Base-by-base conservation (phyloP, 495 filamentous ascomycete species). In the Elasticomyces elasticus region DNA sequence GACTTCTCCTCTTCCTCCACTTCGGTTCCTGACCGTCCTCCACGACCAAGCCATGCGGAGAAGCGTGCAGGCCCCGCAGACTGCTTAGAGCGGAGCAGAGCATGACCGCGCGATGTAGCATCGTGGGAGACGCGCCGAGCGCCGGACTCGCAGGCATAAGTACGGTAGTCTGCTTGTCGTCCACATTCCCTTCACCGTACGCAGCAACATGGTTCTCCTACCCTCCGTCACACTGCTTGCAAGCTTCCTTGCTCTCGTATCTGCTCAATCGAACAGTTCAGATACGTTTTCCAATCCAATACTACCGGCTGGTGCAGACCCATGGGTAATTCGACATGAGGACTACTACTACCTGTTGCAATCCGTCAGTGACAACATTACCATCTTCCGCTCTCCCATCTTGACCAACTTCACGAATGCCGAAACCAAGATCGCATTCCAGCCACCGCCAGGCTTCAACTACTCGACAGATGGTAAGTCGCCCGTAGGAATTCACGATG, bases 391-490 rank as follows among this genome's bases (percentile, higher is more conserved):
- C n/a, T 61, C 51, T 48, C 48, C 42, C 11, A 40, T 52, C 26
- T 54, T 66, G 33, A 68, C 64, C n/a, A 64, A 77, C 43, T 75
- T 69, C 71, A 71, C 72, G 27, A 63, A 65, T 57, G 68, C 69
- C n/a, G 72, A 74, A 26, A 58, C 50, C 22, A 68, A 68, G 38
- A 53, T 65, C 42, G 59, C 72, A 31, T 73, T 75, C 46, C 54
- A 65, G 30, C 67, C 69, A 7, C 65, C 65, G 0, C 61, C 60
- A 42, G 70, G 68, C 35, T 58, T 64, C 27, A 67, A 69, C 19
- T 74, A 71, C 65, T 69, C 70, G 13, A 72, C 59, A 4, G 67
- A 72, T 44, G 42, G 75, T 1, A 76, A 74, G 74, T 72, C 74
- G 19, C 73, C 73, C 74, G 0, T 76, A 71, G 71, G 73, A n/a